Base-by-base conservation (phyloP, 352 stramenopile genomes). In the Elongisporangium undulatum region DNA sequence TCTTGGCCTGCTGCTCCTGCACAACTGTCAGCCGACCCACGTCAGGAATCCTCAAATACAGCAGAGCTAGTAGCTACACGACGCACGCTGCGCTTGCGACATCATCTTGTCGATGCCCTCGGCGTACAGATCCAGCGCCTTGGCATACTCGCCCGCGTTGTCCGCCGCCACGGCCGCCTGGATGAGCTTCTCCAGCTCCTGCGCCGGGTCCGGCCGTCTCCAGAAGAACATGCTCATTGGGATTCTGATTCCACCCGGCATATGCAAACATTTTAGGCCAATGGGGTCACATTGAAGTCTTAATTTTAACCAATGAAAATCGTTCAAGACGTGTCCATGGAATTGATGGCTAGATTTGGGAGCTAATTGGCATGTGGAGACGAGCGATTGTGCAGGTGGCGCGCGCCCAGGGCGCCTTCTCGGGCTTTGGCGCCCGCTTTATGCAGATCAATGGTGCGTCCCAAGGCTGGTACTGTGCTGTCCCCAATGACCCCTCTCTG, bases 41-140 rank as follows among this genome's bases (percentile, higher is more conserved):
- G 59, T 55, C n/a, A 55, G 24, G 41, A 19, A 62, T n/a, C n/a
- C n/a, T n/a, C n/a, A n/a, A 49, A 5, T 21, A 48, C 15, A 58
- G 26, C 3, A 48, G 20, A 17, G 13, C 23, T 26, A 26, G 2
- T 9, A 19, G 12, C 21, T 8, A 4, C 17, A 29, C 21, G 61
- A 77, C 71, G 50, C 65, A 94, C 84, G 68, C 61, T 80, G 67
- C 38, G 90, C 53, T 51, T 85, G 68, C 38, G 61, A 56, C 62
- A 95, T 77, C 69, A 95, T 84, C 57, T 76, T 79, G 65, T 95
- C 83, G 53, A 93, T 95, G 29, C 75, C 79, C 19, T 69, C 54
- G 1, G 77, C 75, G 65, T 95, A 95, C 22, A 95, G 65, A 4
- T 87, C 80, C 49, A 95, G 67, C 19, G 85, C 85, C 16, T 64